phyloP scores from a whole-genome alignment of 1,284 basidiomycete species.

The Cryptococcus sp. region DNA sequence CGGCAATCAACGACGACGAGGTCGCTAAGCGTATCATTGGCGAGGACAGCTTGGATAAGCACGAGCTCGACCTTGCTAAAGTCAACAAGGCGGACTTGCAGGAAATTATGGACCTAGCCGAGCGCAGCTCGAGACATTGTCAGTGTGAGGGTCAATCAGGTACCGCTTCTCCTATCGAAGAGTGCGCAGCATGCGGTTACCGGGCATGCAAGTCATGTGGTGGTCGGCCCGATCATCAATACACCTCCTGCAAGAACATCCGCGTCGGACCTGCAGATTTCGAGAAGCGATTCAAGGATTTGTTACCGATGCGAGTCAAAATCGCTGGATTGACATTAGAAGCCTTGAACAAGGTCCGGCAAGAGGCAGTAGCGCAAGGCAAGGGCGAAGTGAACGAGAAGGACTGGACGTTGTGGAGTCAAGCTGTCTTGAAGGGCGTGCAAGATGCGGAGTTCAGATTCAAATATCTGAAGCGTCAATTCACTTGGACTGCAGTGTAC shows the following conservation, averaged over 20 bases:
- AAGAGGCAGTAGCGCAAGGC: constrained; percentile 25
- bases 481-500: constrained; percentile 81
- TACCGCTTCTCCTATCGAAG: constrained; percentile 68
- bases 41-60: constrained; percentile 64
- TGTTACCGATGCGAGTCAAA: constrained; percentile 81
- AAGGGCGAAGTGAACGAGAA: constrained; percentile 51
- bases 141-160: constrained; percentile 83
- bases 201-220: constrained; percentile 83
- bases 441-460: constrained; percentile 70
- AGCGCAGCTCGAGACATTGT: constrained; percentile 75
- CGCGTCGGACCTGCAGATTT: constrained; percentile 69
- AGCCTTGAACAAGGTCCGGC: constrained; percentile 61
- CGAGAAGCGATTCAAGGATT: constrained; percentile 71
- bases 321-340: constrained; percentile 61
- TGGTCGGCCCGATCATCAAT: constrained; percentile 84
- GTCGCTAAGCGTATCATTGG: constrained; percentile 66
- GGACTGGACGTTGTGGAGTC: constrained; percentile 68
- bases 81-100: constrained; percentile 58
- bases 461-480: constrained; percentile 81
- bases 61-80: constrained; percentile 68
- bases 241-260: constrained; percentile 45
- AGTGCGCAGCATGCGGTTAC: constrained; percentile 74
- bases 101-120: constrained; percentile 66
- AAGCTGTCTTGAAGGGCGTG: constrained; percentile 67
- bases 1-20: constrained; percentile 51